Evolutionary conservation across 2,329 filamentous ascomycete genomes (phyloP).

Genomic region (Ceratocystis harringtonii): DNA sequence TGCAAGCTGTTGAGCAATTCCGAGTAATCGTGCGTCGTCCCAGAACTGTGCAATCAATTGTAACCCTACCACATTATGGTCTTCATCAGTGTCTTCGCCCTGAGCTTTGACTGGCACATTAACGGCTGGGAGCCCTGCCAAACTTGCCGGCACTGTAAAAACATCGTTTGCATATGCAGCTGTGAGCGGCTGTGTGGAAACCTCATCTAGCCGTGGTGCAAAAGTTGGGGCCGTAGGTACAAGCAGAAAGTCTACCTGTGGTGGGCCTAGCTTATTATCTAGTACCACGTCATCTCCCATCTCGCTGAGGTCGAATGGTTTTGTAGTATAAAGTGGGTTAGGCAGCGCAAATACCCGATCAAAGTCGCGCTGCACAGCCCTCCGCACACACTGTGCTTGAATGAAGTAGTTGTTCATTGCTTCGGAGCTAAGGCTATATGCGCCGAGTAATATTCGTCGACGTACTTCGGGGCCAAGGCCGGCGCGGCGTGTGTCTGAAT

Average conservation of each 20-base stretch:
- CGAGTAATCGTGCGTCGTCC: slow-evolving; percentile 51
- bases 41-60: slow-evolving; percentile 73
- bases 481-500: slow-evolving; percentile 55
- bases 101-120: slow-evolving; percentile 47
- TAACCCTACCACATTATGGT: slow-evolving; percentile 36
- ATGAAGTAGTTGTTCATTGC: slow-evolving; percentile 96
- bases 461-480: slow-evolving; percentile 77
- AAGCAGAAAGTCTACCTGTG: slow-evolving; percentile 69
- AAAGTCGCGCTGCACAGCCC: slow-evolving; percentile 76
- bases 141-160: slow-evolving; percentile 84
- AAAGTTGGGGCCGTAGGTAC: slow-evolving; percentile 73
- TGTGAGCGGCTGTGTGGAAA: slow-evolving; percentile 40
- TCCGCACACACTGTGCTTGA: slow-evolving; percentile 75
- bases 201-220: slow-evolving; percentile 48
- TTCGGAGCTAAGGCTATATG: slow-evolving; percentile 76
- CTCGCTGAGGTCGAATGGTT: slow-evolving; percentile 44
- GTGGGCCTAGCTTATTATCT: slow-evolving; percentile 41
- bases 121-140: slow-evolving; percentile 79
- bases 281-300: slow-evolving; percentile 38
- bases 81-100: slow-evolving; percentile 17
- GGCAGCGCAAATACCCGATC: slow-evolving; percentile 55
- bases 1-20: slow-evolving; percentile 36
- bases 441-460: slow-evolving; percentile 72
- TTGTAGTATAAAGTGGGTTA: slow-evolving; percentile 49
- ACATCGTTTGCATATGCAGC: slow-evolving; percentile 85